Evolutionary conservation across 129 eudicot species (phyloP).

Genomic region (Lactuca sativa): DNA sequence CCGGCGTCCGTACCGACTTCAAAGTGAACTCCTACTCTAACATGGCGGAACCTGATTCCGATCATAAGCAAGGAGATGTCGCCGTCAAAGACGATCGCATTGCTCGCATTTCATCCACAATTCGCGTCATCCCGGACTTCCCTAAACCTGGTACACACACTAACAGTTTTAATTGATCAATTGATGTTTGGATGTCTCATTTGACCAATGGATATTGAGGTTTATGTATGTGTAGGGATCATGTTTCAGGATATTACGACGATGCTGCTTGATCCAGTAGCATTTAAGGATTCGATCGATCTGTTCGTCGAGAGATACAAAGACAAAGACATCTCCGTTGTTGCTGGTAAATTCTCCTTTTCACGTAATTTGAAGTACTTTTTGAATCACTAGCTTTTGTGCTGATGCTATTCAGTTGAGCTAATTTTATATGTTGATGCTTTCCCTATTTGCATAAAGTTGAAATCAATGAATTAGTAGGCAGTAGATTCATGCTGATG

Average conservation of each 20-base stretch:
- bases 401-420: background rate
- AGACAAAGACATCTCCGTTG: constrained; percentile 65
- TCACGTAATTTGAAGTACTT: background rate
- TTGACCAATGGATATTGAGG: background rate
- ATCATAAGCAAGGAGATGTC: constrained; percentile 2
- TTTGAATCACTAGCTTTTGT: background rate
- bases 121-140: constrained; percentile 83
- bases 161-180: background rate
- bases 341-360: constrained; percentile 57
- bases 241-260: constrained; percentile 94
- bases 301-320: constrained; percentile 88
- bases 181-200: background rate
- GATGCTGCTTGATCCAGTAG: constrained; percentile 76
- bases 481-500: background rate
- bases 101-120: constrained; percentile 56
- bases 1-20: constrained; percentile 13
- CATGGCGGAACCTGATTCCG: constrained; percentile 44
- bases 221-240: constrained; percentile 48
- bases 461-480: background rate
- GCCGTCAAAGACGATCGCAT: constrained; percentile 45
- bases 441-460: constrained; percentile 4
- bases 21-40: constrained; percentile 1
- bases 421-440: background rate
- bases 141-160: constrained; percentile 62
- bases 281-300: constrained; percentile 85